A percentile compares a stretch with the other conserved stretches of the same genome.
These are phyloP conservation scores for Ophiostoma ulmi DNA, from an alignment of 2,329 filamentous ascomycete genomes.

Conservation along the genomic window DNA sequence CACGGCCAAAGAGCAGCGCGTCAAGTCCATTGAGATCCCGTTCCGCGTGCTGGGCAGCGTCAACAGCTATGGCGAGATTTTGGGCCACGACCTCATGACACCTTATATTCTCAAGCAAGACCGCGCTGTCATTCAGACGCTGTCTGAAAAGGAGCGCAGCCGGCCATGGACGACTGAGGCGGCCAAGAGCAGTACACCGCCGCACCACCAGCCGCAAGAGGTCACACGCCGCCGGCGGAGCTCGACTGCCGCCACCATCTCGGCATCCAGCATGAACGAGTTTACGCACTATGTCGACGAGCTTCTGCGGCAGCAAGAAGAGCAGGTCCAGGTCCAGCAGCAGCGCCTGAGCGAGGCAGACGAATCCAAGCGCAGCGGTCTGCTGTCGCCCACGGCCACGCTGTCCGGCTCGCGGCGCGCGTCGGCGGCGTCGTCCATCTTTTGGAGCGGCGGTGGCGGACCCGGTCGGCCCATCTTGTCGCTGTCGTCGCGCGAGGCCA, in stretches of 20 bases:
- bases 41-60: slow-evolving; percentile 93
- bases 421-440: slow-evolving; percentile 36
- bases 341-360: slow-evolving; percentile 44
- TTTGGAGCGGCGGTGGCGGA: slow-evolving; percentile 20
- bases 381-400: slow-evolving; percentile 66
- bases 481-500: slow-evolving; percentile 70
- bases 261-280: slow-evolving; percentile 49
- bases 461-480: slow-evolving; percentile 46
- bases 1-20: slow-evolving; percentile 67
- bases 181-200: slow-evolving; percentile 12
- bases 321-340: slow-evolving; percentile 34
- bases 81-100: slow-evolving; percentile 90
- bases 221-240: slow-evolving; percentile 21
- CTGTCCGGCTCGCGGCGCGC: slow-evolving; percentile 49
- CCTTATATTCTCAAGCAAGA: slow-evolving; percentile 88
- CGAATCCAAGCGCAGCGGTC: slow-evolving; percentile 36
- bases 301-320: slow-evolving; percentile 52
- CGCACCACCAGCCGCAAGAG: slow-evolving; percentile 20
- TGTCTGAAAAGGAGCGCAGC: slow-evolving; percentile 34
- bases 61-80: slow-evolving; percentile 77
- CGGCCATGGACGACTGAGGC: slow-evolving; percentile 19
- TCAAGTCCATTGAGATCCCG: slow-evolving; percentile 86
- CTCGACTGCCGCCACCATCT: slow-evolving; percentile 28
- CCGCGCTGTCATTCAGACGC: slow-evolving; percentile 59
- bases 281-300: slow-evolving; percentile 75